Base-by-base conservation (phyloP, 164 flowering plant genomes). In the Vitis rotundifolia region DNA sequence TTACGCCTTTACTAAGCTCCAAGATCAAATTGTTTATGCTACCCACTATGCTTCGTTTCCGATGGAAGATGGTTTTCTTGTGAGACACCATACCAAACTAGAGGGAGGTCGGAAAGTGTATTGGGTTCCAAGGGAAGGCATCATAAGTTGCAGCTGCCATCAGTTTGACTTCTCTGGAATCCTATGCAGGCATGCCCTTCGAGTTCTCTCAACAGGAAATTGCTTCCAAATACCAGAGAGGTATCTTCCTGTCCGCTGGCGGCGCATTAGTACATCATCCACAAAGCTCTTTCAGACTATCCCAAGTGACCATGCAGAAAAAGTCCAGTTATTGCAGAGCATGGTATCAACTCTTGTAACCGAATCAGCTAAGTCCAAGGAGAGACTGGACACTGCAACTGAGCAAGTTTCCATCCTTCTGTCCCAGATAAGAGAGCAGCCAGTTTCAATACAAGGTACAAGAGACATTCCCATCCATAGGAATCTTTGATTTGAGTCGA, bases 191-290 rank as follows among this genome's bases (percentile, higher is more conserved):
- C 98, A 94, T 76, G 88, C 93, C 29, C 93, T 94, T 49, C 88
- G 97, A 16, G 97, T 92, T 67, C 97, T 92, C 52, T 91, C 97
- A 1, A 85, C 96, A 0, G 89, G 86, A 31, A 94, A 94, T 71
- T 91, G 97, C 81, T 94, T 94, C 70, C 97, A 91, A 69, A 89
- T 94, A 59, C 98, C 98, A 31, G 97, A 94, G n/a, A 77, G 84
- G 66, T 94, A 90, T 73, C 87, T 94, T 31, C 97, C 89, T 10
- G 56, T 90, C 19, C 85, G 98, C 1, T 94, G 98, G 98, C 86
- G 92, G 44, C 70, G 89, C 29, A 80, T 85, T 71, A 85, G 86
- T 75, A 54, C 79, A 18, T 66, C 82, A 22, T 70, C 84, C 10
- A 47, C 75, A 16, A 89, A 83, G 68, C 76, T 67, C 58, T 73